phyloP scores from a whole-genome alignment of 2,329 filamentous ascomycete genomes.

The Phialophora chinensis region DNA sequence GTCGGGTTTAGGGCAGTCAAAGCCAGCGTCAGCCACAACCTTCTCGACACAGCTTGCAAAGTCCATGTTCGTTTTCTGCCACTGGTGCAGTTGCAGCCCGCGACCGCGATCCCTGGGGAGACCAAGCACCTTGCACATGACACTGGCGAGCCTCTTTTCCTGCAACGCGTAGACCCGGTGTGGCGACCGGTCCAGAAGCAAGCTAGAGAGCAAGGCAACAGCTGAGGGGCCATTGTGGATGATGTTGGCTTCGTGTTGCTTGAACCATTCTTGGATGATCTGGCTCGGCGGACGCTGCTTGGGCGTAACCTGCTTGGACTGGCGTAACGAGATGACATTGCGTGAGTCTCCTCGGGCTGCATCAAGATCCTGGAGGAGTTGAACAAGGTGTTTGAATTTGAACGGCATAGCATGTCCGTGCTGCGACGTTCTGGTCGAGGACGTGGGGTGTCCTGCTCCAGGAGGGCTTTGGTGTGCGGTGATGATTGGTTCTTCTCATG shows the following conservation, averaged over 20 bases:
- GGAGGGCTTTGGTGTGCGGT: not conserved
- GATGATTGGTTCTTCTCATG: not conserved
- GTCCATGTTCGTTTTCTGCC: constrained; percentile 68
- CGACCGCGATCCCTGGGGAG: constrained; percentile 66
- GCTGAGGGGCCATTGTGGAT: constrained; percentile 62
- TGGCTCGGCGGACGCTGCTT: constrained; percentile 38
- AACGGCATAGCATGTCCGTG: constrained; percentile 53
- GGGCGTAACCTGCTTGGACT: not conserved
- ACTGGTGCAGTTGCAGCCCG: constrained; percentile 66
- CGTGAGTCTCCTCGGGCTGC: constrained; percentile 49
- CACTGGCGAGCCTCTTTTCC: constrained; percentile 63
- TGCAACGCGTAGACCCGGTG: constrained; percentile 80
- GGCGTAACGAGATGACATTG: constrained; percentile 38
- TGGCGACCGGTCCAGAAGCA: constrained; percentile 76
- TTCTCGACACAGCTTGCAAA: constrained; percentile 69
- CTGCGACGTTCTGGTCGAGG: not conserved
- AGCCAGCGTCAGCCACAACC: constrained; percentile 66
- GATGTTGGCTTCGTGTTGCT: constrained; percentile 63
- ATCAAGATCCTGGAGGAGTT: constrained; percentile 73
- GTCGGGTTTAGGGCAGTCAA: constrained; percentile 42
- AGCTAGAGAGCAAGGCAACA: constrained; percentile 72
- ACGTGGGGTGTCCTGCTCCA: not conserved
- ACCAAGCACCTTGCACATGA: constrained; percentile 70
- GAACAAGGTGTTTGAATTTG: constrained; percentile 72
- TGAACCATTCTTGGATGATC: constrained; percentile 72